Percentiles rank a stretch among this genome's conserved stretches.
Conservation (phyloP, 441 rosid genomes). For the Jatropha multifida region DNA sequence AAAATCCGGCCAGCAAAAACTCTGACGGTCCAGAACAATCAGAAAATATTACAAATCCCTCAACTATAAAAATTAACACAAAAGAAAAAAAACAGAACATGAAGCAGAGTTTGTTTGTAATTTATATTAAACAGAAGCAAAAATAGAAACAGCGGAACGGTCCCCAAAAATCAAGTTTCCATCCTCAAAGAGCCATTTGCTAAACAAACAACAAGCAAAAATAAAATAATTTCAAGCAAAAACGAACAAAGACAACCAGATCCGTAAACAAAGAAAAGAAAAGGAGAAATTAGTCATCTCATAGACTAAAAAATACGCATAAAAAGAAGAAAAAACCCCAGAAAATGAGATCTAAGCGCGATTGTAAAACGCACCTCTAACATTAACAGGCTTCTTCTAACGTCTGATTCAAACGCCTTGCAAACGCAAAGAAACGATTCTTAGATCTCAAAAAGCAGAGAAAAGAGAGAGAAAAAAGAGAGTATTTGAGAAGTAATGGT, state of each 20-base stretch:
- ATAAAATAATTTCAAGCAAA: not conserved
- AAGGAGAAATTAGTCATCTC: not conserved
- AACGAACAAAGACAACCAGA: not conserved
- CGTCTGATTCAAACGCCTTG: not conserved
- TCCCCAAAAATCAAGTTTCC: not conserved
- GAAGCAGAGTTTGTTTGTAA: not conserved
- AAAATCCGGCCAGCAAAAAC: not conserved
- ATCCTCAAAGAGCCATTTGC: too few relatives aligned
- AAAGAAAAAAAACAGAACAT: not conserved
- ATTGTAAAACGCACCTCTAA: conserved; percentile 39
- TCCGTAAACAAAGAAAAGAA: not conserved
- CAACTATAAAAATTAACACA: not conserved
- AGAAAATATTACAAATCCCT: not conserved
- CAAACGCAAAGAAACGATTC: not conserved
- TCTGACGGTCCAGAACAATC: not conserved
- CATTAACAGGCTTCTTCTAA: conserved; percentile 4
- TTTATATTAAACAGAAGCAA: not conserved
- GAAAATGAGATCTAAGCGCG: not conserved
- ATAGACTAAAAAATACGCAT: not conserved
- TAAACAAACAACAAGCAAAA: not conserved
- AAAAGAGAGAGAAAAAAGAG: not conserved
- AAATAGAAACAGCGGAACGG: too few relatives aligned
- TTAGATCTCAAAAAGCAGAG: conserved; percentile 44
- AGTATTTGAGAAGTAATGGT: conserved; percentile 16
- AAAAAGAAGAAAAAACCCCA: not conserved